Conservation (phyloP, 225 moss, liverwort and hornwort genomes). For the Marchantia polymorpha region DNA sequence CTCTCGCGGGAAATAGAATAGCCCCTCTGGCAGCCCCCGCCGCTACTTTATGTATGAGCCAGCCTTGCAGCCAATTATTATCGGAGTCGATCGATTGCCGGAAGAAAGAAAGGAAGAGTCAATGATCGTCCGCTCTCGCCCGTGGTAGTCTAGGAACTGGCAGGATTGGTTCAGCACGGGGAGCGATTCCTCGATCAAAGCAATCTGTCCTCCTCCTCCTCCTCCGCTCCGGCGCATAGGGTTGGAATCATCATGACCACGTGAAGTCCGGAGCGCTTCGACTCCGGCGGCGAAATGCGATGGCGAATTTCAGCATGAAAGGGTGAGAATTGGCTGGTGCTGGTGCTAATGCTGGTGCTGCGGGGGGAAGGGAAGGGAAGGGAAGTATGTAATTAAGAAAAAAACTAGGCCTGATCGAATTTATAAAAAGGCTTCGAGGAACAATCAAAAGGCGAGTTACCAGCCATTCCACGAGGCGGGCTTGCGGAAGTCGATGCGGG, state of each 20-base stretch:
- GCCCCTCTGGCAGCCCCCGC: background rate
- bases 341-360: too few relatives aligned
- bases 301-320: background rate
- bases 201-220: background rate
- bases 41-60: background rate
- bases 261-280: background rate
- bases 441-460: conserved; percentile 2
- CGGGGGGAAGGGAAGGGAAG: too few relatives aligned
- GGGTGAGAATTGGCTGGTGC: background rate
- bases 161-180: background rate
- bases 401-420: background rate
- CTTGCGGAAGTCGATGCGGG: background rate
- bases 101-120: background rate
- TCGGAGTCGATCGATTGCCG: background rate
- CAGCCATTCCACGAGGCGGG: background rate
- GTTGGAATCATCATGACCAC: background rate
- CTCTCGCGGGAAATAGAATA: background rate
- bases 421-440: background rate
- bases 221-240: background rate
- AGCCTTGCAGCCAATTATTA: background rate
- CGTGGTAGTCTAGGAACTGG: background rate
- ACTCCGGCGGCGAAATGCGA: too few relatives aligned
- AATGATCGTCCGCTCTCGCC: background rate
- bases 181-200: background rate
- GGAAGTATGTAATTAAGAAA: too few relatives aligned